A percentile compares a stretch with the other conserved stretches of the same genome.
These are phyloP conservation scores for Diaporthe australafricana DNA, from an alignment of 2,329 filamentous ascomycete species.

Conservation along the genomic window DNA sequence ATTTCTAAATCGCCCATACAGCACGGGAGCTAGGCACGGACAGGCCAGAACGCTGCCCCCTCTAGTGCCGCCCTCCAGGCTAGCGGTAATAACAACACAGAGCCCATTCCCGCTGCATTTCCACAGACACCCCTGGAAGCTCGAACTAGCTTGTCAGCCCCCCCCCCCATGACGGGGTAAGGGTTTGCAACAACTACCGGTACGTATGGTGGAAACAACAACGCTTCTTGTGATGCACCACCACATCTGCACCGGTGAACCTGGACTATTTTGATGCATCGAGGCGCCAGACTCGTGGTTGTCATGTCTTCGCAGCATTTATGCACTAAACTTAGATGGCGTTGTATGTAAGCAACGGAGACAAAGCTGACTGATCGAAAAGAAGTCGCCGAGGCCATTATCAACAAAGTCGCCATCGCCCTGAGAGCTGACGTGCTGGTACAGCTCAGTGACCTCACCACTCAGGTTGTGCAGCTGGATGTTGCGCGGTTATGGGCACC, in stretches of 20 bases:
- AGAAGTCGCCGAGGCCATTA: not conserved
- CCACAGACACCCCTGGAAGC: too few species aligned
- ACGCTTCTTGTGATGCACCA: too few species aligned
- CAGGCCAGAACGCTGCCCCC: not conserved
- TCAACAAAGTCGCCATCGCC: conserved; percentile 27
- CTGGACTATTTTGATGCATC: too few species aligned
- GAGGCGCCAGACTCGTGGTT: not conserved
- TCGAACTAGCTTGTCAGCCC: not conserved
- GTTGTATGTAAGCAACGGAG: not conserved
- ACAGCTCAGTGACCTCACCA: conserved; percentile 6
- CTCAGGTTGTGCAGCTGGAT: not conserved
- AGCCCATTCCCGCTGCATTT: not conserved
- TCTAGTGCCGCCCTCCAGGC: too few species aligned
- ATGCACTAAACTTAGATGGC: too few species aligned
- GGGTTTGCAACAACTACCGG: not conserved
- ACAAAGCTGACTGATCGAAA: conserved; percentile 8
- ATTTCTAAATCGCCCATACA: too few species aligned
- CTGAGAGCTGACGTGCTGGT: conserved; percentile 24
- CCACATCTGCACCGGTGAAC: too few species aligned
- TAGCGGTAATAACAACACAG: not conserved
- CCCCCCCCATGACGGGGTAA: not conserved
- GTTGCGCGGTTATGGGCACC: not conserved
- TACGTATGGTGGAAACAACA: not conserved
- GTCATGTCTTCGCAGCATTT: not conserved
- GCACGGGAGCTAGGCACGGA: not conserved